Evolutionary conservation across 2,329 filamentous ascomycete species (phyloP).

Genomic region (Sporothrix humicola): DNA sequence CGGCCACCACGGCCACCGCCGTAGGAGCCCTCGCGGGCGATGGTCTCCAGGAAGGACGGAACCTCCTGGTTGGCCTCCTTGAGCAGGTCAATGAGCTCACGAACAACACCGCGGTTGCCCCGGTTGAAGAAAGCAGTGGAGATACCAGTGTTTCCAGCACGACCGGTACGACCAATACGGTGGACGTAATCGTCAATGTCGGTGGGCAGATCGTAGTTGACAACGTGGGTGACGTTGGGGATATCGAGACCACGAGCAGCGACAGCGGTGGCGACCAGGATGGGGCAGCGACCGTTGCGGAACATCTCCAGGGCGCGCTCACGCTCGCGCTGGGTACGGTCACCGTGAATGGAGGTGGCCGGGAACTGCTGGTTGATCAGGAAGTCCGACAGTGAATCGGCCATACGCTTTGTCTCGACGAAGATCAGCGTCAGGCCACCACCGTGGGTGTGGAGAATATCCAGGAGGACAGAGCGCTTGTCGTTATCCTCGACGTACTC

Average conservation of each 20-base stretch:
- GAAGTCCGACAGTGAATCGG: constrained; percentile 96
- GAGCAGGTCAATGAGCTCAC: constrained; percentile 93
- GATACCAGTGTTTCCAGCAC: constrained; percentile 98
- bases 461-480: constrained; percentile 96
- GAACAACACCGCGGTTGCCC: constrained; percentile 96
- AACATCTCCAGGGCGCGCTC: constrained; percentile 98
- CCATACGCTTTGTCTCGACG: constrained; percentile 99
- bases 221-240: constrained; percentile 92
- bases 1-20: constrained; percentile 71
- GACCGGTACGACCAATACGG: constrained; percentile 98
- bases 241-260: constrained; percentile 92
- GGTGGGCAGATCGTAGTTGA: constrained; percentile 93
- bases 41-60: constrained; percentile 91
- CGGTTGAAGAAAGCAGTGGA: constrained; percentile 99
- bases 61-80: constrained; percentile 99
- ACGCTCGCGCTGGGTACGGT: constrained; percentile 98
- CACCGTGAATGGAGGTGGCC: constrained; percentile 97
- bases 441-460: constrained; percentile 94
- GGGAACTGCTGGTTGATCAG: constrained; percentile 98
- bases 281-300: constrained; percentile 92
- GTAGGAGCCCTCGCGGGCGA: constrained; percentile 90
- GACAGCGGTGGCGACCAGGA: constrained; percentile 95
- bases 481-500: constrained; percentile 93
- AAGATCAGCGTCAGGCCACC: constrained; percentile 92
- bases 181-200: constrained; percentile 99